A percentile compares a stretch with the other conserved stretches of the same genome.
Evolutionary conservation across 139 green algal genomes (phyloP).

Genomic region (Pleodorina starrii): DNA sequence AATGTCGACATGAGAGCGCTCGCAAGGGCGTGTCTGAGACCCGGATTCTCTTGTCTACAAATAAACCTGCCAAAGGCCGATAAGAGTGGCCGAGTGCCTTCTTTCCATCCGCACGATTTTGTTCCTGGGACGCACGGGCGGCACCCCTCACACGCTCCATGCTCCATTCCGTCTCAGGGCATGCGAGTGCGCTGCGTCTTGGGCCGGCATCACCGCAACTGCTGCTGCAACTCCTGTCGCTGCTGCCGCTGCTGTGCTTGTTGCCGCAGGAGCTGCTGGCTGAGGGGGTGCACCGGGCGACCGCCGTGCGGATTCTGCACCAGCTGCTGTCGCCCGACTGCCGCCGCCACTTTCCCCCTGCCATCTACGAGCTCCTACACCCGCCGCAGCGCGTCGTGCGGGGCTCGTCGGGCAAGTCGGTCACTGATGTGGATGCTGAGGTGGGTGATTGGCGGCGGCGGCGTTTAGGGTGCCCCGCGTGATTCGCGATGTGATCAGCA

Average conservation of each 20-base stretch:
- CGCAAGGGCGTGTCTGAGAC: constrained; percentile 63
- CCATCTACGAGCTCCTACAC: constrained; percentile 68
- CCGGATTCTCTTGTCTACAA: no score
- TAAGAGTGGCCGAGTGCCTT: no score
- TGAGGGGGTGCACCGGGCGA: constrained; percentile 66
- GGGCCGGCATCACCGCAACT: no score
- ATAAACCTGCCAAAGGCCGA: no score
- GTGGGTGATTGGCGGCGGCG: constrained; percentile 23
- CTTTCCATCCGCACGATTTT: no score
- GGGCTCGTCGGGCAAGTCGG: constrained; percentile 53
- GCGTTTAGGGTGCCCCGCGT: background rate
- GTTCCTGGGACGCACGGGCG: no score
- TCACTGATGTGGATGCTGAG: constrained; percentile 57
- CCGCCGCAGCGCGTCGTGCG: constrained; percentile 60
- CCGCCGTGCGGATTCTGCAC: constrained; percentile 74
- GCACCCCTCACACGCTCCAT: no score
- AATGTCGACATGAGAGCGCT: constrained; percentile 74
- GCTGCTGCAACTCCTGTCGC: no score
- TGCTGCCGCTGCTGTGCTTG: no score
- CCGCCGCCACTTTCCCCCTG: constrained; percentile 76
- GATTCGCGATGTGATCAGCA: no score
- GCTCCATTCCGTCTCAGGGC: no score
- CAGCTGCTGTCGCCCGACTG: constrained; percentile 81
- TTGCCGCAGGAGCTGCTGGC: constrained; percentile 72
- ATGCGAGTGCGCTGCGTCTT: no score